Evolutionary conservation across 1,139 yeast species (phyloP).

Genomic region (Lodderomyces elongisporus): DNA sequence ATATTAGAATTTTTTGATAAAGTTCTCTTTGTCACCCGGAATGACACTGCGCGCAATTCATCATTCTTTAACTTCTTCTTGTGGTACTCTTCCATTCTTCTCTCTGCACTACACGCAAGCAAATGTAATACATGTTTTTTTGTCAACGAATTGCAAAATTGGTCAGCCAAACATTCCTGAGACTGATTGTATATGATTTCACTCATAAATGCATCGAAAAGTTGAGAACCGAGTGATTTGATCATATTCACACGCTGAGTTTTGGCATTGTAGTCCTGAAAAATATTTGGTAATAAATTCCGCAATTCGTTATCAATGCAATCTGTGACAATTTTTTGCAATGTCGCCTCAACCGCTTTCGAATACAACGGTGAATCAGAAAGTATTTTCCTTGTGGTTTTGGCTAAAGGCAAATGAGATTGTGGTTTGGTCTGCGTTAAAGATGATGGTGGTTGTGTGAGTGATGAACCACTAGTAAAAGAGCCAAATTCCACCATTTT

Average conservation of each 20-base stretch:
- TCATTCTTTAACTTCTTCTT: slow-evolving; percentile 28
- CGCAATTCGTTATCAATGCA: slow-evolving; percentile 28
- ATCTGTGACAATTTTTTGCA: slow-evolving; percentile 25
- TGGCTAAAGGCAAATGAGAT: slow-evolving; percentile 1
- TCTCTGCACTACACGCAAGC: slow-evolving; percentile 22
- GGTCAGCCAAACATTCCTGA: slow-evolving; percentile 40
- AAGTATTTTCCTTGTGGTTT: not conserved
- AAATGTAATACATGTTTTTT: slow-evolving; percentile 21
- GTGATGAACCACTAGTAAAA: no score
- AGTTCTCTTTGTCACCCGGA: slow-evolving; percentile 21
- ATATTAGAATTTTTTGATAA: slow-evolving; percentile 9
- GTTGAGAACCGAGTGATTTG: slow-evolving; percentile 37
- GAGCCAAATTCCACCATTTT: no score
- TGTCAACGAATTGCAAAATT: slow-evolving; percentile 19
- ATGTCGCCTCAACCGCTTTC: slow-evolving; percentile 20
- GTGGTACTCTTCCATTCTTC: slow-evolving; percentile 18
- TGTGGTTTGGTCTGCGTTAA: no score
- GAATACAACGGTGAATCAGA: slow-evolving; percentile 16
- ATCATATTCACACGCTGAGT: slow-evolving; percentile 29
- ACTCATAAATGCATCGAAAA: slow-evolving; percentile 55
- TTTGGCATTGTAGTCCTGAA: slow-evolving; percentile 17
- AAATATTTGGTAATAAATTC: slow-evolving; percentile 21
- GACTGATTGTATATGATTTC: slow-evolving; percentile 46
- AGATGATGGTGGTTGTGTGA: no score
- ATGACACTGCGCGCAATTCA: slow-evolving; percentile 40